Conservation (phyloP, 345 rosid genomes). For the Eucalyptus melliodora region DNA sequence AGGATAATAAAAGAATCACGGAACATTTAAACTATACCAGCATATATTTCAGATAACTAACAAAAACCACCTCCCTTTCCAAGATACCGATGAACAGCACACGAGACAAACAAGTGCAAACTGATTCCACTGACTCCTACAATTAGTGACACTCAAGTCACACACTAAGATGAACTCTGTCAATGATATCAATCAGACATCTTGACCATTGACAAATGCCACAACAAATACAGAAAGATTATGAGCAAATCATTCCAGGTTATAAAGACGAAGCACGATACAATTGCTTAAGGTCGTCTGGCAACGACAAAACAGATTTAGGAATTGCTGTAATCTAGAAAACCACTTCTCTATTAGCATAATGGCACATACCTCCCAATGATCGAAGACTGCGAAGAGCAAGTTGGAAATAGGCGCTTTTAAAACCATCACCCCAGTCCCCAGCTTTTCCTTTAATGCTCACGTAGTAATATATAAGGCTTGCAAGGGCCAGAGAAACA, state of each 20-base stretch:
- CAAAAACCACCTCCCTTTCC: background rate
- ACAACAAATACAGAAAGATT: background rate
- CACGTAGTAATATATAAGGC: slow-evolving; percentile 95
- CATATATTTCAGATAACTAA: background rate
- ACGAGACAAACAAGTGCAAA: background rate
- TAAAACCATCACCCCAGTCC: slow-evolving; percentile 99
- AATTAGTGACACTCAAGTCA: background rate
- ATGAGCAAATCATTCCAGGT: background rate
- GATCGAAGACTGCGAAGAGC: slow-evolving; percentile 99
- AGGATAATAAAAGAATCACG: background rate
- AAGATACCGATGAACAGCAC: background rate
- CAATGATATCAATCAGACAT: background rate
- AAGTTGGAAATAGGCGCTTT: slow-evolving; percentile 98
- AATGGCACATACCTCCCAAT: slow-evolving; percentile 62
- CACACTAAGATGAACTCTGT: background rate
- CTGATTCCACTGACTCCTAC: background rate
- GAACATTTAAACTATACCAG: background rate
- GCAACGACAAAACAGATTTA: background rate
- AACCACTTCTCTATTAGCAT: background rate
- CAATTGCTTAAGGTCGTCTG: background rate
- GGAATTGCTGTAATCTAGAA: background rate
- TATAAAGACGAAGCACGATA: background rate
- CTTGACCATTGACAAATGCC: background rate
- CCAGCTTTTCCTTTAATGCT: slow-evolving; percentile 98
- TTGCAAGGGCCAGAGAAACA: slow-evolving; percentile 88